Conservation (phyloP, 768 basidiomycete genomes). For the Dacryopinax primogenitus region DNA sequence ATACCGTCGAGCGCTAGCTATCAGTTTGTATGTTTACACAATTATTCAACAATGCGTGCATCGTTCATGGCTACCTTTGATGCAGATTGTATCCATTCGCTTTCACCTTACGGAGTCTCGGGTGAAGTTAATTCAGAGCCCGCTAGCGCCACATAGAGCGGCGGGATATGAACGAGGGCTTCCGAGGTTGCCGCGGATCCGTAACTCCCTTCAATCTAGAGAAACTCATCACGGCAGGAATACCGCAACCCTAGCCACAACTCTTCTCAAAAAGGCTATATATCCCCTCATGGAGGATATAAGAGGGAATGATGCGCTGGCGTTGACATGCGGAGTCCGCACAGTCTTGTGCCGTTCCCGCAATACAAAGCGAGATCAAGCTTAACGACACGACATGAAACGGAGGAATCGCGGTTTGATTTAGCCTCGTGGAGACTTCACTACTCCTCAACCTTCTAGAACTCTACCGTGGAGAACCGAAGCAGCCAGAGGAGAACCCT, state of each 20-base stretch:
- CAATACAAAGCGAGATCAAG: no score
- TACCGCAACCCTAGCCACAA: neutral
- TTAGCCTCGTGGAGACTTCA: constrained; percentile 1
- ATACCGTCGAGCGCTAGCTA: neutral
- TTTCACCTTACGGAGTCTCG: neutral
- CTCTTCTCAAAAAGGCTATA: neutral
- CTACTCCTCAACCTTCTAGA: constrained; percentile 2
- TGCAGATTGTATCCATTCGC: neutral
- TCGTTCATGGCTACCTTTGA: neutral
- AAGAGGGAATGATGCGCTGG: neutral
- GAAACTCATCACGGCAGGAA: neutral
- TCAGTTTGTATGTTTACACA: neutral
- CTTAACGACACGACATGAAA: neutral
- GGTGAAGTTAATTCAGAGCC: constrained; percentile 8
- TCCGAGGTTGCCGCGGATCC: neutral
- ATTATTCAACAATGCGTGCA: neutral
- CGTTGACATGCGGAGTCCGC: neutral
- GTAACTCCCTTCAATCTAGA: neutral
- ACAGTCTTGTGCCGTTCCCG: no score
- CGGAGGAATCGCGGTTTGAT: constrained; percentile 1
- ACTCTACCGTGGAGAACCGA: neutral
- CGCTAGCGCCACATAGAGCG: neutral
- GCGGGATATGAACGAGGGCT: neutral
- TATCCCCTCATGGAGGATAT: neutral
- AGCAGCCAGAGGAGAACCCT: neutral